phyloP scores from a whole-genome alignment of 202 grass and related monocot species.

The Schoenoplectus tabernaemontani region DNA sequence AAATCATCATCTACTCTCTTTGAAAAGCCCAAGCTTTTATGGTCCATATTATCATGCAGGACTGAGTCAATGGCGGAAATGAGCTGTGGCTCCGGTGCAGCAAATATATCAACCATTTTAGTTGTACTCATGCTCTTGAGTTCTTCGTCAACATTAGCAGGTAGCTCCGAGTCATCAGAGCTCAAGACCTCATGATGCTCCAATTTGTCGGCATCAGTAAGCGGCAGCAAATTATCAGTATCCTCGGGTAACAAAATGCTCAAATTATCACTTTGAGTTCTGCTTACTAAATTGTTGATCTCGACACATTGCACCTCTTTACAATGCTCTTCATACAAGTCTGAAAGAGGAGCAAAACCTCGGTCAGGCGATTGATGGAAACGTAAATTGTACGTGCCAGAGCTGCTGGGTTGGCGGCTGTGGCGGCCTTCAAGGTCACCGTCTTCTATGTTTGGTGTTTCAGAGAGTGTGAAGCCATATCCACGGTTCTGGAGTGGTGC shows the following conservation, averaged over 20 bases:
- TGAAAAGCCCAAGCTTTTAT: slow-evolving; percentile 3
- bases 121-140: background rate
- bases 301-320: slow-evolving; percentile 78
- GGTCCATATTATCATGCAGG: background rate
- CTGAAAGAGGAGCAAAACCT: slow-evolving; percentile 20
- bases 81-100: background rate
- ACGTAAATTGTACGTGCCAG: slow-evolving; percentile 24
- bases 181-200: slow-evolving; percentile 14
- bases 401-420: slow-evolving; percentile 24
- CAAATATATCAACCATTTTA: slow-evolving; percentile 21
- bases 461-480: slow-evolving; percentile 20
- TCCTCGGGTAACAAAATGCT: slow-evolving; percentile 32
- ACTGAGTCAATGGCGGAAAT: background rate
- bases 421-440: slow-evolving; percentile 25
- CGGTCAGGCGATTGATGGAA: slow-evolving; percentile 15
- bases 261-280: slow-evolving; percentile 31
- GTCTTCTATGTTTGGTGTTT: slow-evolving; percentile 33
- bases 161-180: slow-evolving; percentile 9
- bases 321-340: slow-evolving; percentile 44
- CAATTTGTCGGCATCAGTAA: slow-evolving; percentile 29
- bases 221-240: slow-evolving; percentile 30
- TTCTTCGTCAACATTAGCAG: background rate
- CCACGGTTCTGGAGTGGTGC: slow-evolving; percentile 34
- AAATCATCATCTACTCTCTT: slow-evolving; percentile 16
- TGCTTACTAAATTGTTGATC: slow-evolving; percentile 30